Evolutionary conservation across 306 rosid species (phyloP).

Genomic region (Parietaria judaica): DNA sequence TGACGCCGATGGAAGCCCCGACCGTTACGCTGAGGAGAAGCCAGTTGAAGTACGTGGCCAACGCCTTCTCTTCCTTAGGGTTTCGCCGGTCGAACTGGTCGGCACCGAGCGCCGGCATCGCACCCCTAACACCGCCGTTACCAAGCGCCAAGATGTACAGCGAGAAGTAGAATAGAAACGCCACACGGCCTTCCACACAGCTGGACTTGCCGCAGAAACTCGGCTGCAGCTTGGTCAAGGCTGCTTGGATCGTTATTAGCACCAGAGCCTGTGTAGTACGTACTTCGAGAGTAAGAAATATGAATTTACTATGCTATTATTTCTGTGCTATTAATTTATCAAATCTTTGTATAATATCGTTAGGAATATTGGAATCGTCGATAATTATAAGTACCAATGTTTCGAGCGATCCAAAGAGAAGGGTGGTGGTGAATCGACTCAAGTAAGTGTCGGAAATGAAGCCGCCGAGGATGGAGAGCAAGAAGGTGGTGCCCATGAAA

Average conservation of each 20-base stretch:
- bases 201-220: slow-evolving; percentile 29
- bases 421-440: slow-evolving; percentile 53
- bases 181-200: slow-evolving; percentile 45
- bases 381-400: slow-evolving; percentile 32
- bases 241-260: slow-evolving; percentile 50
- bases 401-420: slow-evolving; percentile 59
- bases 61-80: slow-evolving; percentile 48
- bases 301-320: too few relatives aligned
- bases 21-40: slow-evolving; percentile 49
- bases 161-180: slow-evolving; percentile 47
- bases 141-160: slow-evolving; percentile 55
- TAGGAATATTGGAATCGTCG: too few relatives aligned
- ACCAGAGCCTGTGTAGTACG: slow-evolving; percentile 35
- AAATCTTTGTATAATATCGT: too few relatives aligned
- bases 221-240: slow-evolving; percentile 45
- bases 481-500: slow-evolving; percentile 65
- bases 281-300: too few relatives aligned
- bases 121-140: slow-evolving; percentile 66
- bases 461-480: slow-evolving; percentile 72
- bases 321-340: too few relatives aligned
- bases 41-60: slow-evolving; percentile 65
- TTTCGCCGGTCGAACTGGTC: slow-evolving; percentile 61
- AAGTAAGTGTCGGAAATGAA: slow-evolving; percentile 75
- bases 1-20: slow-evolving; percentile 59
- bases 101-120: slow-evolving; percentile 70